Conservation (phyloP, 2,329 filamentous ascomycete genomes). For the Colletotrichum chlorophyti region DNA sequence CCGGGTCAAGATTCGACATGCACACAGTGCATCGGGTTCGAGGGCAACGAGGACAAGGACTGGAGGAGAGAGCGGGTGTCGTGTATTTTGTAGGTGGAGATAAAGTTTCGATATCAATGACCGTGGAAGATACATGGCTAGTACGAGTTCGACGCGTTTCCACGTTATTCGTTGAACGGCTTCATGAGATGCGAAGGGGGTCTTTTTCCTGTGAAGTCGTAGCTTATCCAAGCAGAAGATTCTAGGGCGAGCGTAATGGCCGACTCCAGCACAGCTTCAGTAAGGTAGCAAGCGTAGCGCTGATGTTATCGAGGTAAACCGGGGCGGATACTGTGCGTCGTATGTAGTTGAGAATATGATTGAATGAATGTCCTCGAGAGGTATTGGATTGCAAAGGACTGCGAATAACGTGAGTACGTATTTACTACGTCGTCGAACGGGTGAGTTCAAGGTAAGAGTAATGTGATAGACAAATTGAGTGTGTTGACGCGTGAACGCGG, state of each 20-base stretch:
- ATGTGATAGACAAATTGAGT: too few species aligned
- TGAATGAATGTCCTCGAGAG: too few species aligned
- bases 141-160: conserved; percentile 39
- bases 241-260: neutral
- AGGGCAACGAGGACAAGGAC: conserved; percentile 92
- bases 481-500: too few species aligned
- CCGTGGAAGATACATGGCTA: conserved; percentile 90
- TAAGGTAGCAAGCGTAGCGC: neutral
- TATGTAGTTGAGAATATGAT: too few species aligned
- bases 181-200: conserved; percentile 37
- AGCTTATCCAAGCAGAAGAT: neutral
- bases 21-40: conserved; percentile 94
- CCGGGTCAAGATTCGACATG: conserved; percentile 89
- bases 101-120: conserved; percentile 90
- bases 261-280: neutral
- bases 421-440: too few species aligned
- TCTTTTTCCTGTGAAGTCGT: neutral
- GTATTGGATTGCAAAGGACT: too few species aligned
- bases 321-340: neutral
- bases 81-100: conserved; percentile 82
- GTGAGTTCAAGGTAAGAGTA: too few species aligned
- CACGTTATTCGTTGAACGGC: conserved; percentile 34
- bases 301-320: neutral
- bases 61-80: conserved; percentile 88
- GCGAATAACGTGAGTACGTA: too few species aligned